Evolutionary conservation across 495 filamentous ascomycete species (phyloP).

Genomic region (Xylaria sp.): DNA sequence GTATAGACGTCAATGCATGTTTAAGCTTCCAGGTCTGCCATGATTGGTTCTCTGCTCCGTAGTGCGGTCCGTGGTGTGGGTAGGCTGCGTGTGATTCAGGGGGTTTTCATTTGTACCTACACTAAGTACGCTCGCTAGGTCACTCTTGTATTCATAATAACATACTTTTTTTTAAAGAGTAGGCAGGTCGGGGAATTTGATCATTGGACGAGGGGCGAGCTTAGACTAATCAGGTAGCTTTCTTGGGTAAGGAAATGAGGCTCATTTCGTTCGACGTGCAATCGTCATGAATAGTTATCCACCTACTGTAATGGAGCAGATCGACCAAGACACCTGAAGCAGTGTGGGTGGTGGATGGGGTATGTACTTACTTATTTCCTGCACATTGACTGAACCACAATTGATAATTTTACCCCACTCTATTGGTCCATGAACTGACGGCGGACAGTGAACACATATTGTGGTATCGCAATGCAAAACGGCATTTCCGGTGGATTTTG

Average conservation of each 20-base stretch:
- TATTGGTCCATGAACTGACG: conserved; percentile 1
- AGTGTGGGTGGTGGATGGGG: no score
- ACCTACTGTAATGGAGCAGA: not conserved
- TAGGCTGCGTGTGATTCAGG: conserved; percentile 3
- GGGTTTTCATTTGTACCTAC: not conserved
- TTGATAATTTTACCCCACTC: not conserved
- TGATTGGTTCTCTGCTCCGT: conserved; percentile 3
- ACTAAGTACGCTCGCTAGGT: not conserved
- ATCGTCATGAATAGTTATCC: conserved; percentile 7
- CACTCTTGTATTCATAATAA: not conserved
- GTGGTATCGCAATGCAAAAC: not conserved
- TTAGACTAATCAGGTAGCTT: conserved; percentile 28
- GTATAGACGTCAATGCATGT: not conserved
- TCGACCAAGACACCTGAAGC: not conserved
- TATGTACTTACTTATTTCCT: not conserved
- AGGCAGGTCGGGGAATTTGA: conserved; percentile 20
- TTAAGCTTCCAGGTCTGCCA: not conserved
- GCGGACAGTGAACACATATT: not conserved
- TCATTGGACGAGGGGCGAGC: not conserved
- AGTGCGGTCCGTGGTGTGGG: not conserved
- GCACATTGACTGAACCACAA: not conserved
- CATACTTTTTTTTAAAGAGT: not conserved
- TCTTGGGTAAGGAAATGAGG: conserved; percentile 26
- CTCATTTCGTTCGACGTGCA: conserved; percentile 24
- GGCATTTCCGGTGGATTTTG: conserved; percentile 1